Conservation (phyloP, 2,329 filamentous ascomycete genomes). For the Cytospora piceae region DNA sequence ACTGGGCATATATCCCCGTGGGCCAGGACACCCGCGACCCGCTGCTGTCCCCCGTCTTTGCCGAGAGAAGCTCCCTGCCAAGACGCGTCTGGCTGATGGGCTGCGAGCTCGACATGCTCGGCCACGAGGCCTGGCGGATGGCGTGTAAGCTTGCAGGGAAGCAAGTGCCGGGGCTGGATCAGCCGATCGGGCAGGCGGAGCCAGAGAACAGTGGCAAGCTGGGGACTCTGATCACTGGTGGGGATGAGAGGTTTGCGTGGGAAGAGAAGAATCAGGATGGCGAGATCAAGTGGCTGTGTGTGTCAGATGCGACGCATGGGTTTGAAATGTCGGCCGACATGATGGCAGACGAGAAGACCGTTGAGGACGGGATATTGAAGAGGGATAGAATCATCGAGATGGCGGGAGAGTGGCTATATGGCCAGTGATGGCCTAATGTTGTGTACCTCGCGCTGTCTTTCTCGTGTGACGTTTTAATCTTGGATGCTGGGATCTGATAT, state of each 20-base stretch:
- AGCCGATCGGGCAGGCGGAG: constrained; percentile 39
- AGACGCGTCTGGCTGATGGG: constrained; percentile 48
- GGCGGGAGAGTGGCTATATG: constrained; percentile 27
- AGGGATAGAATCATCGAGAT: constrained; percentile 32
- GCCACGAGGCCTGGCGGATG: constrained; percentile 46
- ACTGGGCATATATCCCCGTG: constrained; percentile 47
- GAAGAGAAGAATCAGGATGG: constrained; percentile 34
- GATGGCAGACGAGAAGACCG: constrained; percentile 31
- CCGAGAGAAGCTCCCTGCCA: constrained; percentile 42
- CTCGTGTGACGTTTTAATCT: neutral
- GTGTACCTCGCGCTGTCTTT: neutral
- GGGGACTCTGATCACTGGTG: constrained; percentile 31
- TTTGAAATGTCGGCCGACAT: constrained; percentile 36
- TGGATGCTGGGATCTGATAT: neutral
- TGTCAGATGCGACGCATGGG: constrained; percentile 39
- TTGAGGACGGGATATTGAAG: constrained; percentile 34
- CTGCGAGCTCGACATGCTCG: constrained; percentile 51
- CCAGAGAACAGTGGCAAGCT: constrained; percentile 32
- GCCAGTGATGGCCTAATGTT: neutral
- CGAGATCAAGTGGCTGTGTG: constrained; percentile 38
- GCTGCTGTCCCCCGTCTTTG: constrained; percentile 45
- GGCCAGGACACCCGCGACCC: constrained; percentile 43
- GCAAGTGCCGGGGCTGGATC: constrained; percentile 36
- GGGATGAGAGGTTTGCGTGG: constrained; percentile 39
- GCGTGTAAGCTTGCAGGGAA: constrained; percentile 42